Percentiles rank a stretch among this genome's conserved stretches.
These are phyloP conservation scores for Ophiobolus disseminans DNA, from an alignment of 2,329 filamentous ascomycete species.

Conservation along the genomic window DNA sequence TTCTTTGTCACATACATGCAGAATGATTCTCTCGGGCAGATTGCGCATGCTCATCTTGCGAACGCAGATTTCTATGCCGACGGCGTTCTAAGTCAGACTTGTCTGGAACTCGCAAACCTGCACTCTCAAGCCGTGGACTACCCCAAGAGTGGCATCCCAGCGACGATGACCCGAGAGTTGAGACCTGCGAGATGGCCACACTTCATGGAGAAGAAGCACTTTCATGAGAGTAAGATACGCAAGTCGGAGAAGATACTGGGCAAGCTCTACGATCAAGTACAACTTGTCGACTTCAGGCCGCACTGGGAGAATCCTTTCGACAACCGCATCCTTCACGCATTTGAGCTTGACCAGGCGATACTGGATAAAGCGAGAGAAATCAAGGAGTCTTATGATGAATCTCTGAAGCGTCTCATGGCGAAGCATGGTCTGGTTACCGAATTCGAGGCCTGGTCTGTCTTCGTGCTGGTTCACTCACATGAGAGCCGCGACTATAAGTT, in stretches of 20 bases:
- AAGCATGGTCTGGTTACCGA: slow-evolving; percentile 85
- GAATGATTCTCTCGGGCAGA: slow-evolving; percentile 79
- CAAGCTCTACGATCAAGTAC: slow-evolving; percentile 79
- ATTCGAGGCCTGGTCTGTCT: slow-evolving; percentile 90
- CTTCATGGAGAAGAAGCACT: slow-evolving; percentile 77
- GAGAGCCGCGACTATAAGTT: slow-evolving; percentile 83
- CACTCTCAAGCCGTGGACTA: slow-evolving; percentile 96
- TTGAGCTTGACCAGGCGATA: slow-evolving; percentile 61
- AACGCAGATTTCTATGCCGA: slow-evolving; percentile 68
- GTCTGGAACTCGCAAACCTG: slow-evolving; percentile 73
- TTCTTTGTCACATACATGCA: slow-evolving; percentile 96
- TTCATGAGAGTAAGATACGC: slow-evolving; percentile 62
- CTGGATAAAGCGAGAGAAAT: slow-evolving; percentile 68
- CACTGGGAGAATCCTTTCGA: slow-evolving; percentile 79
- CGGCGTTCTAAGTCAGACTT: slow-evolving; percentile 73
- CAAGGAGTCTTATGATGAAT: slow-evolving; percentile 79
- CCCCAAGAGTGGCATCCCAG: slow-evolving; percentile 84
- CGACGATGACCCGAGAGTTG: slow-evolving; percentile 68
- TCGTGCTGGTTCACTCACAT: slow-evolving; percentile 76
- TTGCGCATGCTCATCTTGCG: slow-evolving; percentile 83
- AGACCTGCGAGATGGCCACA: slow-evolving; percentile 76
- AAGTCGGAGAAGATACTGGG: slow-evolving; percentile 76
- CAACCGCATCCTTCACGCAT: slow-evolving; percentile 71
- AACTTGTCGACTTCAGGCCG: slow-evolving; percentile 72
- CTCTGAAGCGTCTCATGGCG: slow-evolving; percentile 79